Base-by-base conservation (phyloP, 2,329 filamentous ascomycete species). In the Geosmithia flava region DNA sequence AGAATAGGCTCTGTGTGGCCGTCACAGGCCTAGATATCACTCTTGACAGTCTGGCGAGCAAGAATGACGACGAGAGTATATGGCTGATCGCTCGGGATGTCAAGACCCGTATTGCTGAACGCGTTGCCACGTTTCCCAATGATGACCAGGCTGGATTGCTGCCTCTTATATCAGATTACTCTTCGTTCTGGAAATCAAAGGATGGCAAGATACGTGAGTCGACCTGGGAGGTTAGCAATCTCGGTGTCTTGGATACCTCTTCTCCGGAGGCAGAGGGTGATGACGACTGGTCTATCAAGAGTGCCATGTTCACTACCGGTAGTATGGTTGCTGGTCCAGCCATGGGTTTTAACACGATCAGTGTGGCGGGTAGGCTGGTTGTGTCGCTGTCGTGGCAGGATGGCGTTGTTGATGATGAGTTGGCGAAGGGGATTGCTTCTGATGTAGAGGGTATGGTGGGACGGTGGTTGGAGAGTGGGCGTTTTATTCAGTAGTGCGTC, bases 211-310 rank as follows among this genome's bases (percentile, higher is more conserved):
- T 60, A 13, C 66, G 74, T 10, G 56, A 62, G 2, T 54, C 54
- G 3, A 69, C 71, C 1, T 79, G 74, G 68, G 70, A 72, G 51
- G 54, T 79, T 4, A 77, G 71, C 51, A 80, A 79, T 54, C 50
- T 78, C 5, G 76, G 76, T 1, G 61, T 62, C 15, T 55, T 72
- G 20, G 43, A 1, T 23, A 3, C 19, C 20, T 20, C 29, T 13
- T 10, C 19, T 13, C 48, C 44, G 20, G 43, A 1, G 50, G 37
- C 2, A 17, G 39, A 6, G 39, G 7, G 39, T 27, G 19, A 23
- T 20, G 50, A 49, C 1, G 49, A 44, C 3, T 68, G 66, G 65
- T 54, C 51, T 2, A 64, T 76, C 20, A 62, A 64, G 3, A 65
- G 71, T n/a, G 57, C 65, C 17, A 53, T 76, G 15, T 78, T 79